These are phyloP conservation scores for Cladophialophora exuberans DNA, from an alignment of 2,329 filamentous ascomycete species.

Conservation along the genomic window DNA sequence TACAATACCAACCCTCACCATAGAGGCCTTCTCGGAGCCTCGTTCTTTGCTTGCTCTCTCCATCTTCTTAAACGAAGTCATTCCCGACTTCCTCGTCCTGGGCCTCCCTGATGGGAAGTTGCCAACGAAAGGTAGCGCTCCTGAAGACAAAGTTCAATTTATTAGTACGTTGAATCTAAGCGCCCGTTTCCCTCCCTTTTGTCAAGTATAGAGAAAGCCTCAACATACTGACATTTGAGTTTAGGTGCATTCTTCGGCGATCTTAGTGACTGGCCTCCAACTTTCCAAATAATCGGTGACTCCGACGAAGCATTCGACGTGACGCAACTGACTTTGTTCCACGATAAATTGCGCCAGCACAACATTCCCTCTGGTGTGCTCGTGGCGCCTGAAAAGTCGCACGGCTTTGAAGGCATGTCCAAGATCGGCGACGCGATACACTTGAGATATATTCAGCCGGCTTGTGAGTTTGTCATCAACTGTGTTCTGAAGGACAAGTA, in stretches of 20 bases:
- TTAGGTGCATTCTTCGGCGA: slow-evolving; percentile 1
- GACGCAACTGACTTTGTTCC: background rate
- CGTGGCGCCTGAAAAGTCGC: slow-evolving; percentile 1
- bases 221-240: background rate
- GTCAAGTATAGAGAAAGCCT: background rate
- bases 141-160: background rate
- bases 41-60: background rate
- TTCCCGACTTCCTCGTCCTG: background rate
- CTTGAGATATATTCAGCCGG: background rate
- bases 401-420: background rate
- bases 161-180: background rate
- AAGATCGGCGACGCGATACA: slow-evolving; percentile 3
- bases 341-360: background rate
- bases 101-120: background rate
- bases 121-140: background rate
- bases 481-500: too few species aligned
- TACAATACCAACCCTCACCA: background rate
- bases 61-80: slow-evolving; percentile 2
- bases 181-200: background rate
- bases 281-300: slow-evolving; percentile 5
- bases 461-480: background rate
- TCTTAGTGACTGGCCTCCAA: background rate
- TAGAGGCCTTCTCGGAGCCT: background rate
- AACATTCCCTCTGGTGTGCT: background rate
- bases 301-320: background rate